These are phyloP conservation scores for Quercus rubra DNA, from an alignment of 306 rosid species.

Conservation along the genomic window DNA sequence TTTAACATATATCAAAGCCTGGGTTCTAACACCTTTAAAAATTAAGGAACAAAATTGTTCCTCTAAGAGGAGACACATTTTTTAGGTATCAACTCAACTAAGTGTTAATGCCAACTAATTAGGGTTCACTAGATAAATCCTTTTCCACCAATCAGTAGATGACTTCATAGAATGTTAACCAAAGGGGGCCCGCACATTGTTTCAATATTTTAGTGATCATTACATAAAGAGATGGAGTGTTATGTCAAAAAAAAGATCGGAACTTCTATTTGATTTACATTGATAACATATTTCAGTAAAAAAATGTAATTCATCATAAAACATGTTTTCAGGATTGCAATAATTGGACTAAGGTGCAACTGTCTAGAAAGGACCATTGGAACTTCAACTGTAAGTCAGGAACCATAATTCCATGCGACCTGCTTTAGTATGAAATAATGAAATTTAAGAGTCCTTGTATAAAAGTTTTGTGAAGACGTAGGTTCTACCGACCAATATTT, in stretches of 20 bases:
- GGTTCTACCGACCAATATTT: not conserved
- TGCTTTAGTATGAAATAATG: not conserved
- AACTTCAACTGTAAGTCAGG: not conserved
- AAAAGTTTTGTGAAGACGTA: not conserved
- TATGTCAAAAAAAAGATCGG: not conserved
- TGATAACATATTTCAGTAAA: not conserved
- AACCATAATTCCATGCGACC: not conserved
- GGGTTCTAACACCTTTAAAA: no score
- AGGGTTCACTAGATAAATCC: not conserved
- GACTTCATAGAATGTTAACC: not conserved
- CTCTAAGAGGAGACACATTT: not conserved
- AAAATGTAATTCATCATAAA: not conserved
- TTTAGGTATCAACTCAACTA: not conserved
- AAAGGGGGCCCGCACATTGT: not conserved
- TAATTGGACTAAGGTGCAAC: not conserved
- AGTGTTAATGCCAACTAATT: not conserved
- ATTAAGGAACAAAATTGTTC: not conserved
- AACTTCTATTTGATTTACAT: not conserved
- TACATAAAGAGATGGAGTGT: not conserved
- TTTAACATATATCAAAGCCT: no score
- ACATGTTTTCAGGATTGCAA: not conserved
- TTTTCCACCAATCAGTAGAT: not conserved
- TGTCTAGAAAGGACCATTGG: not conserved
- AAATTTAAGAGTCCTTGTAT: not conserved
- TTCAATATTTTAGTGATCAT: not conserved